Base-by-base conservation (phyloP, 1,139 yeast genomes). In the Protomyces lactucae-debilis region DNA sequence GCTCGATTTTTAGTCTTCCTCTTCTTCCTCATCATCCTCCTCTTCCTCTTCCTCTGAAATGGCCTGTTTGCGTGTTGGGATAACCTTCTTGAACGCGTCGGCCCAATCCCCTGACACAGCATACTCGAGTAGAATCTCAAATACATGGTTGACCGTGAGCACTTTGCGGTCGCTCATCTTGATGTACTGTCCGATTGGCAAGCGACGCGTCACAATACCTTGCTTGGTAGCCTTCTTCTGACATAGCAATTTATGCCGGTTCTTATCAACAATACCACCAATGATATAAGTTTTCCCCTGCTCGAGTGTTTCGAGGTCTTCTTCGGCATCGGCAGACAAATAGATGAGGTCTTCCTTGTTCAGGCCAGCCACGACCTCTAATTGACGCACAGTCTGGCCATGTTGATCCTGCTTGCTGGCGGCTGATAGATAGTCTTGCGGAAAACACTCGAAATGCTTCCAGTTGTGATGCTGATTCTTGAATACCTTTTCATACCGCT, bases 211-310 rank as follows among this genome's bases (percentile, higher is more conserved):
- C 55, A 79, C 75, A 25, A 93, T 79, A 0, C 91, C 91, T 70
- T 88, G 77, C 67, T 80, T 77, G 69, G 84, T 81, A 0, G 99
- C 99, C 74, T 92, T 93, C 69, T 87, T 82, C 65, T 84, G 80
- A 75, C 99, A 93, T 60, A 93, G 76, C 68, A 81, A 80, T 64
- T 92, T 92, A 78, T 93, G 88, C 70, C 98, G 82, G 69, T 95
- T 95, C 75, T 92, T 93, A 75, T 93, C 99, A 8, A 93, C 98
- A 64, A 93, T 92, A 0, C 99, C 99, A 9, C 99, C 99, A 63
- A 93, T 85, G 56, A 92, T 83, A 71, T 93, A 93, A 0, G 95
- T 87, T 74, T 81, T 80, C 3, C 85, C 86, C 3, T 85, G 83
- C 67, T 86, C 85, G 60, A 93, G 77, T 10, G 76, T 79, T 21